Evolutionary conservation across 129 eudicot species (phyloP), one percentile per base, ranked within the genome.

Genomic region (Gnaphalium uliginosum): DNA sequence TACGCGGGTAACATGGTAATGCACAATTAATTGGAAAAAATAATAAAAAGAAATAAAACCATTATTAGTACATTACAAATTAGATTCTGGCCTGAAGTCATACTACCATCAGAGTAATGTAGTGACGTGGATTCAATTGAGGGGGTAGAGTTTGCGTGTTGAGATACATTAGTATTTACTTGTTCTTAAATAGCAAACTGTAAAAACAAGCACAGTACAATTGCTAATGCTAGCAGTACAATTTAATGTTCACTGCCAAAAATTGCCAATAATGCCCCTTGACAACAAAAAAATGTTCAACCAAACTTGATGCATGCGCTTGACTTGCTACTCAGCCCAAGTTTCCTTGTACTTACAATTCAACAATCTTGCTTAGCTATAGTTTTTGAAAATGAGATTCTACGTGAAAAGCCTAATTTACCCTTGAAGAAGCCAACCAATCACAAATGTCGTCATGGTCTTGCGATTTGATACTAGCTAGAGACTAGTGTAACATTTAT

Each of bases 351-450:
- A 66, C 53, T 17, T 76, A 66, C 73, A 50, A 30, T n/a, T 66
- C 66, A 65, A 75, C 72, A 65, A 66, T 48, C 72, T 76, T 76
- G 79, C 56, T 65, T 76, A 76, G 56, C 73, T 51, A 66, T 66
- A 11, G 54, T 23, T 51, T 50, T 53, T 65, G 37, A 10, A 22
- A 63, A 33, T 30, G 35, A 56, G 14, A n/a, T 14, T 65, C 4
- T 2, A 22, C 22, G 39, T 65, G 35, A 75, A 74, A 35, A 1
- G 68, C 59, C 68, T 0, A 2, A 15, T 60, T 73, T 13, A 18
- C 69, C 69, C 69, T 18, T 18, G 7, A 17, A 18, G 22, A n/a
- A 50, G 18, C 58, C 58, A 7, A 51, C 22, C 58, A 51, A 51
- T 8, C 58, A 7, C 13, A 9, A 6, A 15, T 19, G 7, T 69